Evolutionary conservation across 192 early-diverging fungal species (phyloP), one percentile per base, ranked within the genome.

Genomic region (Gigaspora rosea): DNA sequence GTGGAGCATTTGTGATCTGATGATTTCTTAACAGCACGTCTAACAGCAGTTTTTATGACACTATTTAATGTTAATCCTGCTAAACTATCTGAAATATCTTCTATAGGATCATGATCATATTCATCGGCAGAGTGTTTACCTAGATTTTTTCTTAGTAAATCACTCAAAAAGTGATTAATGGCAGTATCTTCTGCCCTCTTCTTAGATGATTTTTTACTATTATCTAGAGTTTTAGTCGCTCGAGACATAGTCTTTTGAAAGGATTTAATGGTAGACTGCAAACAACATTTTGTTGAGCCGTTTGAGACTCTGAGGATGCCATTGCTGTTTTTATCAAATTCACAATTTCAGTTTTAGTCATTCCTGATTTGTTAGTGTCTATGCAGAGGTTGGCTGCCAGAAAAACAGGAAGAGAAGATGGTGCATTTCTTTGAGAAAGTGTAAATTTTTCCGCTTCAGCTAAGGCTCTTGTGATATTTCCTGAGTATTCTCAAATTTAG

Each of bases 41-140:
- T 62, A n/a, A 62, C 13, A 9, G 20, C 27, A 63, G 61, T 35
- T 33, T 33, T 63, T 63, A 33, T 63, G 9, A 35, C 22, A 6
- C 4, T 27, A 35, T 63, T 63, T 27, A 63, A 12, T 63, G 6
- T 63, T 13, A 63, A 63, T 35, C 61, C 61, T 35, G 20, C 22
- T 33, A 63, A 63, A 33, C 32, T 27, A 33, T 33, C 20, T 63
- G 27, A 33, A 27, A 63, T 33, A 63, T 63, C 61, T 33, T 63
- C 61, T 33, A 63, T 63, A 35, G 61, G 8, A 63, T 63, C 22
- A 63, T 63, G 32, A 35, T 63, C 61, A 63, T 63, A 63, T 33
- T 63, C 8, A 33, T 63, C 32, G 12, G 9, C 32, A 33, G 61
- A 10, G 12, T 33, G 61, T 33, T 63, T 63, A 58, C 56, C 22